Evolutionary conservation across 202 grass and related monocot species (phyloP), one percentile per base, ranked within the genome.

Genomic region (Dendrocalamus latiflorus): DNA sequence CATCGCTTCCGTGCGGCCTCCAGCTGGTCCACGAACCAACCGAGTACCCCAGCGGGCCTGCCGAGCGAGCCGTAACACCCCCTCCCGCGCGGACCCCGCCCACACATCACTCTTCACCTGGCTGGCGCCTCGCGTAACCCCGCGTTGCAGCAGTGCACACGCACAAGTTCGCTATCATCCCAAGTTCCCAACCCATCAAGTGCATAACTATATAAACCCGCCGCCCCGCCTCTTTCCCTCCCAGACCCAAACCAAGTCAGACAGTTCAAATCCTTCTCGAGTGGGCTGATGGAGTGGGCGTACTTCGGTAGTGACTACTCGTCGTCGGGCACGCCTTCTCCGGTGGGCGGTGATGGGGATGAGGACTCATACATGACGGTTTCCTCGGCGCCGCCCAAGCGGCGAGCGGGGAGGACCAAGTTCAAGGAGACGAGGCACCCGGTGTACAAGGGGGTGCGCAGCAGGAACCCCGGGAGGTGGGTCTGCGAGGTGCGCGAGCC

Each of bases 401-500:
- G 90, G 43, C 88, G 83, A n/a, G 83, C 90, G 7, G 90, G 90
- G 4, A 64, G 90, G 75, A 96, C 93, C 86, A 96, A 93, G 88
- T 89, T 96, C 63, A 85, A 72, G 24, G 93, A 96, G 90, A 96
- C 90, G 53, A 24, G 91, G 57, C 91, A 94, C 67, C 89, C 91
- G 16, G 78, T 90, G 3, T 94, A 87, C 91, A 91, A 87, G 87
- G 88, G 90, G 15, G 93, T 96, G 43, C 80, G 93, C 25, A 76
- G 60, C 55, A 79, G 93, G 60, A 95, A 95, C 73, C 72, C 88
- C 63, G 83, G 91, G 34, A 72, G 88, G 70, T 95, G 93, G 90
- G 93, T 95, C 13, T 95, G 93, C 80, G 93, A 95, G 85, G 77
- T 93, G 25, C 86, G 93, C 1, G 88, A 95, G 71, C 90, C 90